phyloP scores from a whole-genome alignment of 2,329 filamentous ascomycete species.

The Achaetomium macrosporum region DNA sequence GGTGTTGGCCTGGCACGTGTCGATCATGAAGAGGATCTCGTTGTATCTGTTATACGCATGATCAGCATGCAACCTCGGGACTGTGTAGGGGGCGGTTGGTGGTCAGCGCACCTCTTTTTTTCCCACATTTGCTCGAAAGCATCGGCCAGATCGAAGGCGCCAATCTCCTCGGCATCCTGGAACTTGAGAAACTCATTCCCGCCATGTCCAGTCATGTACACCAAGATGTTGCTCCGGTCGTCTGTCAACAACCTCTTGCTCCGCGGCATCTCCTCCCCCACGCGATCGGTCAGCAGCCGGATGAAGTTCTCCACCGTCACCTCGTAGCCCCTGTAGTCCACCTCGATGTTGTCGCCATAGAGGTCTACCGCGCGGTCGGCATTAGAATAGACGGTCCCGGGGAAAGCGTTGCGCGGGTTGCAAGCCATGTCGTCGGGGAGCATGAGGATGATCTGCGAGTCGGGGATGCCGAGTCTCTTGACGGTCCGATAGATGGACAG shows the following conservation, averaged over 20 bases:
- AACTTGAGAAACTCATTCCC: constrained; percentile 98
- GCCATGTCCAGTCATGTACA: constrained; percentile 98
- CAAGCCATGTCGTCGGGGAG: constrained; percentile 99
- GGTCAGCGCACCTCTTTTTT: constrained; percentile 72
- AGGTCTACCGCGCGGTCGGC: constrained; percentile 91
- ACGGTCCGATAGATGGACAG: constrained; percentile 96
- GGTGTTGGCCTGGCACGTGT: constrained; percentile 98
- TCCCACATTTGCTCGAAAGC: constrained; percentile 99
- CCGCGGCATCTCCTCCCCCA: constrained; percentile 88
- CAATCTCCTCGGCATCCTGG: constrained; percentile 96
- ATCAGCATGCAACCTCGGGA: neutral
- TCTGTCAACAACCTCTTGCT: constrained; percentile 93
- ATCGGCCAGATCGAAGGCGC: constrained; percentile 90
- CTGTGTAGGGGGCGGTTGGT: neutral
- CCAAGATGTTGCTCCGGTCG: constrained; percentile 90
- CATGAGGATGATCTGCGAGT: constrained; percentile 99
- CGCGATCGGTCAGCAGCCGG: constrained; percentile 84
- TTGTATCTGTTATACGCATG: constrained; percentile 67
- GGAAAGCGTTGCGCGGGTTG: constrained; percentile 96
- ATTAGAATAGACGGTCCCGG: constrained; percentile 97
- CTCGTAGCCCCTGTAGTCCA: constrained; percentile 96
- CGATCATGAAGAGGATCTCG: constrained; percentile 99
- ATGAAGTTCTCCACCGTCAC: constrained; percentile 99
- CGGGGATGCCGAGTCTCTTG: constrained; percentile 93
- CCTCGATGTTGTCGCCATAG: constrained; percentile 98